Evolutionary conservation across 805 yeast genomes (phyloP), one percentile per base, ranked within the genome.

Genomic region (Starmerella scarabaei): DNA sequence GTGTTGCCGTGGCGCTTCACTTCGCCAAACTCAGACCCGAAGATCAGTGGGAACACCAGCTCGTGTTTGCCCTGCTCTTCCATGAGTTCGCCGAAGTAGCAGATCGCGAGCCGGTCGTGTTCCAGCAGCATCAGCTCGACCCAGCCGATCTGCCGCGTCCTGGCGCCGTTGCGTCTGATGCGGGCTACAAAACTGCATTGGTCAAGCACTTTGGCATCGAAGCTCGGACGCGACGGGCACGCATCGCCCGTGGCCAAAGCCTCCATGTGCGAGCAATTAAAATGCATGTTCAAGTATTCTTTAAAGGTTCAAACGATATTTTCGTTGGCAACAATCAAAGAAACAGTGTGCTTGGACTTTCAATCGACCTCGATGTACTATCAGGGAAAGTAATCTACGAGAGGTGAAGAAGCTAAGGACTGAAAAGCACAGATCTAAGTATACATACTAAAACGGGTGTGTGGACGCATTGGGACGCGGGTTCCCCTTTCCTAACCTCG

Each of bases 1-100:
- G 36, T 29, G 32, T 41, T 39, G 14, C 52, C 52, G 28, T 48
- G 51, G 11, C 52, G 51, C 33, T 38, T 44, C 23, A 47, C 42
- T 16, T 34, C 40, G 18, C 44, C 42, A 32, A 48, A 47, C 30
- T 37, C 41, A 4, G 43, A 30, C 1, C 51, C 49, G 2, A n/a
- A 14, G 24, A 48, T 18, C 11, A 41, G 26, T 3, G 51, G 52
- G 30, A 48, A 48, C 23, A 42, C 28, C 11, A 48, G 38, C 20
- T 29, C 24, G 21, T 30, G 28, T 21, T 36, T 38, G 20, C 19
- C 26, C 19, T 12, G 28, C 3, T 18, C 18, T n/a, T 42, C 39
- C 8, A 23, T 29, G n/a, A 41, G 21, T 16, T 38, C 42, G 6
- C 35, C 23, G 11, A 15, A 7, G 21, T 23, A 17, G 35, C 49